Conservation (phyloP, 2,329 filamentous ascomycete species). For the Fusarium sp. region DNA sequence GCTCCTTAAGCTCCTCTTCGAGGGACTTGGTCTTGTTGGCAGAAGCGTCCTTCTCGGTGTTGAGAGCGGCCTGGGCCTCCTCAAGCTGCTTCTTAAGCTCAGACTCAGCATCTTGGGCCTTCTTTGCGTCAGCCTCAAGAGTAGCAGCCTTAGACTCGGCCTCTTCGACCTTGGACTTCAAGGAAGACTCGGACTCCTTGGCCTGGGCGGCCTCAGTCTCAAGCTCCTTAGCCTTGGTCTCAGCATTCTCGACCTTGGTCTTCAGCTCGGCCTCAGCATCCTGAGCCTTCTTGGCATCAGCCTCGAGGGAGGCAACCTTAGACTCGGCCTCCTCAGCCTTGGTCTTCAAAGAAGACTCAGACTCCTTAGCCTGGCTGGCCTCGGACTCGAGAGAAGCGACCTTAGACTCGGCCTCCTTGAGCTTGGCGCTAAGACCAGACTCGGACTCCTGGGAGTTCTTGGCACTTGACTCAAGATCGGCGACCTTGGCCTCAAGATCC, state of each 20-base stretch:
- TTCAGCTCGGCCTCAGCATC: conserved; percentile 28
- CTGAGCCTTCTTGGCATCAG: conserved; percentile 21
- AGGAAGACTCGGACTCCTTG: conserved; percentile 37
- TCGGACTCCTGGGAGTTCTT: conserved; percentile 39
- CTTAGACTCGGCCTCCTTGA: conserved; percentile 29
- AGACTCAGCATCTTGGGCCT: conserved; percentile 25
- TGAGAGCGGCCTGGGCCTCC: conserved; percentile 34
- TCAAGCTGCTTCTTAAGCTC: conserved; percentile 40
- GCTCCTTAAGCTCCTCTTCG: conserved; percentile 34
- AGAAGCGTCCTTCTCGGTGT: conserved; percentile 36
- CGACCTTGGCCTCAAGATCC: conserved; percentile 38
- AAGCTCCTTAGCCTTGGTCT: neutral
- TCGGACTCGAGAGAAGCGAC: conserved; percentile 15
- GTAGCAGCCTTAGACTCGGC: conserved; percentile 18
- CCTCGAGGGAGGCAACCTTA: too few relatives aligned
- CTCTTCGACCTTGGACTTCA: conserved; percentile 38
- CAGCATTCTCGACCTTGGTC: conserved; percentile 28
- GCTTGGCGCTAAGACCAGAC: conserved; percentile 40
- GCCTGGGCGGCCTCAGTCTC: conserved; percentile 27
- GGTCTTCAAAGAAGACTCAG: conserved; percentile 26
- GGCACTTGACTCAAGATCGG: conserved; percentile 33
- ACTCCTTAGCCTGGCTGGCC: conserved; percentile 17
- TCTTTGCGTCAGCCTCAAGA: conserved; percentile 23
- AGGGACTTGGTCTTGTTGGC: conserved; percentile 35
- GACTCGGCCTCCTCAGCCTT: conserved; percentile 31